Evolutionary conservation across 2,329 filamentous ascomycete species (phyloP), one percentile per base, ranked within the genome.

Genomic region (Rhynchosporium graminicola): DNA sequence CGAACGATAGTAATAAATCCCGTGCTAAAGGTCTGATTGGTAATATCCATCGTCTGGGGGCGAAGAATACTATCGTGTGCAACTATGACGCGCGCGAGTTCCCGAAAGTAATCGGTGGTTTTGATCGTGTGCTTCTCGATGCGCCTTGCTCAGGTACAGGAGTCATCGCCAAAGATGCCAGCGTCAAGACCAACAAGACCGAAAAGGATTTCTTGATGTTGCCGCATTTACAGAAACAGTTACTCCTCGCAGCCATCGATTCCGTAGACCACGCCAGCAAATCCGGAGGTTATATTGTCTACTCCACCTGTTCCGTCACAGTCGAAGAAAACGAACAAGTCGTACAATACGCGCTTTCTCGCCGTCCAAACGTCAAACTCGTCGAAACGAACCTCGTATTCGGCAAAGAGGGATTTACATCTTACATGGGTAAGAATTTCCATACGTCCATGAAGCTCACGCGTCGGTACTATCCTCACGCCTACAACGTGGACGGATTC

Each of bases 111-210:
- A 92, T 99, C 77, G 95, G 94, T 63, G 95, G 95, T 12, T 99
- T 99, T 66, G 95, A 99, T 76, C 86, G 95, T 66, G 92, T 99
- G 5, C 80, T 98, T 51, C 89, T 98, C 63, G 93, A 99, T 78
- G 93, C 92, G 0, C 95, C 95, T 4, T 98, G 95, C 80, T 96
- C 93, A 3, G 94, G 95, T 70, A 99, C 95, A 0, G 95, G 95
- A 72, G 95, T 99, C 73, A 99, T 99, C 69, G 90, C 92, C 67
- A 99, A 99, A 80, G 95, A 99, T 77, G 86, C 94, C 38, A 92
- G 89, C 68, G 92, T 99, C 70, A 99, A 99, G 83, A 98, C 94
- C 29, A 98, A 97, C 82, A 98, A 98, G 82, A 96, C 91, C 10
- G 92, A 96, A 75, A 89, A 88, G 68, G 95, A 99, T 77, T 99